phyloP scores from a whole-genome alignment of 306 rosid genomes.

The Cucurbita moschata region DNA sequence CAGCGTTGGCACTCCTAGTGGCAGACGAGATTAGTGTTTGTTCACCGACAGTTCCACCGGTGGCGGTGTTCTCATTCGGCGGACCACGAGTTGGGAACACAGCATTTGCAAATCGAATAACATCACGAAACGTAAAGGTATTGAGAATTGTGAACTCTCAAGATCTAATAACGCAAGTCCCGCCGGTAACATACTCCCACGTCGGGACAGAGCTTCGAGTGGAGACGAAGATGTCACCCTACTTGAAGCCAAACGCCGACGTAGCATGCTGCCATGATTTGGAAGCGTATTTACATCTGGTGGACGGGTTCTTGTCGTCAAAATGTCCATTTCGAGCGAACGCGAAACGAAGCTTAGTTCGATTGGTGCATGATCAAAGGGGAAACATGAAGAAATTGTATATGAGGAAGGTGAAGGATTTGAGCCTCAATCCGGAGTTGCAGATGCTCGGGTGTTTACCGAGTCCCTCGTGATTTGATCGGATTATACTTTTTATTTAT shows the following conservation, averaged over 20 bases:
- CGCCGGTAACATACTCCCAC: constrained; percentile 59
- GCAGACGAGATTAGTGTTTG: constrained; percentile 58
- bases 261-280: constrained; percentile 80
- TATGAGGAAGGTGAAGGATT: constrained; percentile 50
- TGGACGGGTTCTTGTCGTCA: constrained; percentile 79
- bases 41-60: constrained; percentile 25
- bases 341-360: constrained; percentile 67
- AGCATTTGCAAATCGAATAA: constrained; percentile 33
- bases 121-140: constrained; percentile 36
- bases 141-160: constrained; percentile 70
- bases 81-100: constrained; percentile 85
- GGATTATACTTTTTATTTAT: not conserved
- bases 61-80: constrained; percentile 76
- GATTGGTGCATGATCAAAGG: constrained; percentile 57
- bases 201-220: constrained; percentile 72
- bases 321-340: constrained; percentile 70
- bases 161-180: constrained; percentile 70
- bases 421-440: constrained; percentile 36
- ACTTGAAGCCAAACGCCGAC: constrained; percentile 70
- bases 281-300: constrained; percentile 86
- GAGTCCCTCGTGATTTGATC: constrained; percentile 40
- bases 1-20: constrained; percentile 59
- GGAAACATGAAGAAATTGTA: constrained; percentile 70
- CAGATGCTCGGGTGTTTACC: constrained; percentile 46
- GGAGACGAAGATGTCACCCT: constrained; percentile 78